phyloP scores from a whole-genome alignment of 2,329 filamentous ascomycete genomes.

The Aspergillus sp. region DNA sequence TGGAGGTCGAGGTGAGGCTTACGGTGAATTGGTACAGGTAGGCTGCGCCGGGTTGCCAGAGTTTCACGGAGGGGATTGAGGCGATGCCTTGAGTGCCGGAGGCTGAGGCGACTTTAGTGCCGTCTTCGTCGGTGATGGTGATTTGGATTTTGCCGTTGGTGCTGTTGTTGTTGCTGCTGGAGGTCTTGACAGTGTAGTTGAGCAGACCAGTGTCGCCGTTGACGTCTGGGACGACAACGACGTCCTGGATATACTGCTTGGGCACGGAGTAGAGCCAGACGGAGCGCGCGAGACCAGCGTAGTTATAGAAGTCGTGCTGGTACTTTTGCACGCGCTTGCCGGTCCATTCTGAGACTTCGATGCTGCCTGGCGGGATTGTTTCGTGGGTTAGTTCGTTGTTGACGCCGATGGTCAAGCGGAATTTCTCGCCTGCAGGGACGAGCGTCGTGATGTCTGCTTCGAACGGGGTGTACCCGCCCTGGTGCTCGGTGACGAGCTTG shows the following conservation, averaged over 20 bases:
- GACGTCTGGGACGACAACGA: constrained; percentile 23
- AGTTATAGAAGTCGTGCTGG: constrained; percentile 35
- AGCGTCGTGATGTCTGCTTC: constrained; percentile 25
- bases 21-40: not conserved
- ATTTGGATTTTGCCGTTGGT: not conserved
- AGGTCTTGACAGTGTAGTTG: constrained; percentile 2
- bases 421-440: constrained; percentile 20
- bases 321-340: constrained; percentile 25
- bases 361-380: constrained; percentile 28
- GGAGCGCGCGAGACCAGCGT: constrained; percentile 28
- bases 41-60: constrained; percentile 1
- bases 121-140: not conserved
- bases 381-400: constrained; percentile 30
- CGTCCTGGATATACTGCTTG: constrained; percentile 18
- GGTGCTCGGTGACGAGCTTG: constrained; percentile 23
- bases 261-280: constrained; percentile 29
- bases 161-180: not conserved
- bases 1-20: not conserved
- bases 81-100: not conserved
- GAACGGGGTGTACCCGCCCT: constrained; percentile 30
- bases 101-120: constrained; percentile 13
- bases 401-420: constrained; percentile 32
- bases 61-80: not conserved
- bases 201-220: not conserved
- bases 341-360: constrained; percentile 5